Percentiles rank a stretch among this genome's conserved stretches.
Conservation (phyloP, 805 yeast species). For the Wickerhamomyces pijperi region DNA sequence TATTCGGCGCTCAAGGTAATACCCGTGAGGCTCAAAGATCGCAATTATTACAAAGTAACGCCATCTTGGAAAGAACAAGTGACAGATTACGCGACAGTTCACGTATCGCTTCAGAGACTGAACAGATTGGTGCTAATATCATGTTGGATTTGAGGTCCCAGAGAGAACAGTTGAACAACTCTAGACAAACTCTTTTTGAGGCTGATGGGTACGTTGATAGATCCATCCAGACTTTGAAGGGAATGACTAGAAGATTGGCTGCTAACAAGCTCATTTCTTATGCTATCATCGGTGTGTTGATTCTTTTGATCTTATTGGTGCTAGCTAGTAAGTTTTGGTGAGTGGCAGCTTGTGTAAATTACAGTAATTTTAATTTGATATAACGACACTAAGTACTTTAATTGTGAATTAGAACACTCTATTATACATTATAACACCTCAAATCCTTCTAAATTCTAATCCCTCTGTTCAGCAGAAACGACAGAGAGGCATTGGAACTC, state of each 20-base stretch:
- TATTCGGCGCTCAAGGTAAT: slow-evolving; percentile 46
- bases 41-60: slow-evolving; percentile 65
- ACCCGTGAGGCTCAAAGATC: slow-evolving; percentile 60
- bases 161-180: slow-evolving; percentile 80
- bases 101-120: slow-evolving; percentile 86
- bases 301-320: slow-evolving; percentile 71
- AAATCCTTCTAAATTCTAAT: not conserved
- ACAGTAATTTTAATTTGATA: too few species aligned
- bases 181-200: slow-evolving; percentile 75
- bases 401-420: too few species aligned
- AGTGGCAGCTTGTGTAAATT: not conserved
- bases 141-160: slow-evolving; percentile 83
- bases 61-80: slow-evolving; percentile 70
- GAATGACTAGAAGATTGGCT: slow-evolving; percentile 88
- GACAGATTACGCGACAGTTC: slow-evolving; percentile 82
- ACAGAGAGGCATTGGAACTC: slow-evolving; percentile 90
- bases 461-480: slow-evolving; percentile 42
- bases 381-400: too few species aligned
- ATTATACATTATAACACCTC: not conserved
- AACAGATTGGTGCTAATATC: slow-evolving; percentile 81
- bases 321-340: slow-evolving; percentile 51
- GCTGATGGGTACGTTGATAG: slow-evolving; percentile 92
- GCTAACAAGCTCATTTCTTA: slow-evolving; percentile 85
- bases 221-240: slow-evolving; percentile 71
- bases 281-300: slow-evolving; percentile 81